These are phyloP conservation scores for Talaromyces verruculosus DNA, from an alignment of 2,329 filamentous ascomycete species.

Conservation along the genomic window DNA sequence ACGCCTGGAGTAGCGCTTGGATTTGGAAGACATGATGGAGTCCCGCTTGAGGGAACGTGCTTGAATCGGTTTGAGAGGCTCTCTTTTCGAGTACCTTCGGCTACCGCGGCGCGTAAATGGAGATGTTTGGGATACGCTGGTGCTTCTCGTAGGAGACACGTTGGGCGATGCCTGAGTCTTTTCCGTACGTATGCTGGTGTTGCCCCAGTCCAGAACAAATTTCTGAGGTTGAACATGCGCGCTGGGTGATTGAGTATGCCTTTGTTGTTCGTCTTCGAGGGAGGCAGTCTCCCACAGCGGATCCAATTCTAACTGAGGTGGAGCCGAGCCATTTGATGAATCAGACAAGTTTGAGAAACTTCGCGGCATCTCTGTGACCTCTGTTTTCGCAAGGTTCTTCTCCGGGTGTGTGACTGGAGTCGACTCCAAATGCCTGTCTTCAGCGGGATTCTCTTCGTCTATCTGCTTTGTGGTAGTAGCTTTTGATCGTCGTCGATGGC, in stretches of 20 bases:
- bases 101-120: conserved; percentile 32
- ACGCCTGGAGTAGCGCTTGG: conserved; percentile 38
- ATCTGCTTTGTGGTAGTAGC: conserved; percentile 28
- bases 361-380: conserved; percentile 27
- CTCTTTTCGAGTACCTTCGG: conserved; percentile 34
- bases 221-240: conserved; percentile 25
- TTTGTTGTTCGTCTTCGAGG: conserved; percentile 25
- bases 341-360: conserved; percentile 25
- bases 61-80: conserved; percentile 39
- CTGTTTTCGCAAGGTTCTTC: not conserved
- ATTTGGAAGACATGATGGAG: conserved; percentile 37
- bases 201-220: conserved; percentile 34
- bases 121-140: conserved; percentile 34
- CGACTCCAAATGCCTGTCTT: not conserved
- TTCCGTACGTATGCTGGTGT: conserved; percentile 26
- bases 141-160: conserved; percentile 29
- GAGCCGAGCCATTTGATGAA: conserved; percentile 28
- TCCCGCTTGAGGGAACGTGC: conserved; percentile 39
- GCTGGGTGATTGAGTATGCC: conserved; percentile 3
- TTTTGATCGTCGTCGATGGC: conserved; percentile 32
- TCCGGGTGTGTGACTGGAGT: not conserved
- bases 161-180: conserved; percentile 28
- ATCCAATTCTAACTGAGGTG: conserved; percentile 37
- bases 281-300: conserved; percentile 35
- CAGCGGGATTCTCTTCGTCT: conserved; percentile 15